Evolutionary conservation across 164 flowering plant species (phyloP), one percentile per base, ranked within the genome.

Genomic region (Piper longum): DNA sequence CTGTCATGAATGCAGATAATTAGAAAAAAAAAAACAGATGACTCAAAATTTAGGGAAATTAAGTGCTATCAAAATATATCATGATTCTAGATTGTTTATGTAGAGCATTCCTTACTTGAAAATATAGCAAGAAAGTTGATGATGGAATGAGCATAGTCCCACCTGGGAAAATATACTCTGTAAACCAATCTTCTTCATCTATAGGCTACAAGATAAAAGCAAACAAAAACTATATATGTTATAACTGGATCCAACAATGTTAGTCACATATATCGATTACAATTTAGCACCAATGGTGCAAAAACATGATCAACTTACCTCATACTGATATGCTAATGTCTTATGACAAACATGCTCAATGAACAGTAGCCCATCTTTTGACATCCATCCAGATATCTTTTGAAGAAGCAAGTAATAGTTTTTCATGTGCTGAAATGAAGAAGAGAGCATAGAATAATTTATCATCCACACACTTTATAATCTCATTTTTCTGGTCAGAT

Each of bases 341-440:
- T 72, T 72, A 56, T 67, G 74, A 57, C 70, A 67, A 13, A 56
- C 39, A 56, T 67, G 70, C 4, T 72, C 71, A 13, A 72, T 36
- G 43, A 72, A 72, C 39, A 72, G 75, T 44, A 68, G 66, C 36
- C 75, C 71, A 58, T 72, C 75, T 18, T 43, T 56, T 56, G 48
- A 16, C 66, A 72, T 43, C 75, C 71, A 72, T 13, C 57, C 19
- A 11, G 75, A 72, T 57, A 68, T 61, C 51, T 56, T 68, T 16
- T 51, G 62, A 18, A 72, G 66, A 62, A 68, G 65, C 14, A 68
- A 48, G 40, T 52, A 60, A 40, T 65, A 68, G 57, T 72, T 72
- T 66, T 72, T 65, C 71, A 72, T 65, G 36, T 72, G 75, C 71
- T 72, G 43, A 16, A 40, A 11, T n/a, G 5, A 6, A 44, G 41